These are phyloP conservation scores for Nakataea oryzae DNA, from an alignment of 2,329 filamentous ascomycete species.

Conservation along the genomic window DNA sequence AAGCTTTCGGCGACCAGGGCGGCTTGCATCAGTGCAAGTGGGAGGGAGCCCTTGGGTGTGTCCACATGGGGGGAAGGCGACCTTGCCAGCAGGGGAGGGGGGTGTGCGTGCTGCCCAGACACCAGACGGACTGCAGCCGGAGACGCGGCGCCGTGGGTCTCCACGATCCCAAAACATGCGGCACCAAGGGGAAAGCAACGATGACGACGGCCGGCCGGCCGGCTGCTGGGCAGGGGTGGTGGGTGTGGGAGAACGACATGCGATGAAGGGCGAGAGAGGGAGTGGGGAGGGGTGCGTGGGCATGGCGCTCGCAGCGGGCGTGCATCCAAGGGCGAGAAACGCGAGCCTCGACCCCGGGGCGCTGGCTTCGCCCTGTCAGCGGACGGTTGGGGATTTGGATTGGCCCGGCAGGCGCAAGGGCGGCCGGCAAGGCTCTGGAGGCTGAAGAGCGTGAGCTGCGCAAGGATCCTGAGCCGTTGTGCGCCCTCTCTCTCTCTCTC, in stretches of 20 bases:
- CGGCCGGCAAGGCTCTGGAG: neutral
- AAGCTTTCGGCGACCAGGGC: constrained; percentile 15
- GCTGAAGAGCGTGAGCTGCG: neutral
- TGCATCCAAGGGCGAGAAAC: neutral
- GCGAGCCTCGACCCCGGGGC: neutral
- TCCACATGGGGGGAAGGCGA: neutral
- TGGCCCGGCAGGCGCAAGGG: neutral
- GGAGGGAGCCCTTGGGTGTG: neutral
- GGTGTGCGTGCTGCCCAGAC: neutral
- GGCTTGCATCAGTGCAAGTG: constrained; percentile 6
- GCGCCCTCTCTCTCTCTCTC: no score
- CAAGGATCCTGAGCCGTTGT: neutral
- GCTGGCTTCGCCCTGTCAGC: neutral
- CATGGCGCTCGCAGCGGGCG: neutral
- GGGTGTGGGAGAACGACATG: no score
- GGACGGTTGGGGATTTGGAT: neutral
- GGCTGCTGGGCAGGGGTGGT: neutral
- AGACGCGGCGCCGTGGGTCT: constrained; percentile 14
- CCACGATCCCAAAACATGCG: constrained; percentile 29
- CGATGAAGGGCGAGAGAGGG: no score
- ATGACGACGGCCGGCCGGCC: neutral
- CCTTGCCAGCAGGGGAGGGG: neutral
- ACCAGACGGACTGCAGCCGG: neutral
- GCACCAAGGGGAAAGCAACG: constrained; percentile 14
- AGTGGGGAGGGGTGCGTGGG: neutral